Base-by-base conservation (phyloP, 2,329 filamentous ascomycete species). In the Penicillium olsonii region DNA sequence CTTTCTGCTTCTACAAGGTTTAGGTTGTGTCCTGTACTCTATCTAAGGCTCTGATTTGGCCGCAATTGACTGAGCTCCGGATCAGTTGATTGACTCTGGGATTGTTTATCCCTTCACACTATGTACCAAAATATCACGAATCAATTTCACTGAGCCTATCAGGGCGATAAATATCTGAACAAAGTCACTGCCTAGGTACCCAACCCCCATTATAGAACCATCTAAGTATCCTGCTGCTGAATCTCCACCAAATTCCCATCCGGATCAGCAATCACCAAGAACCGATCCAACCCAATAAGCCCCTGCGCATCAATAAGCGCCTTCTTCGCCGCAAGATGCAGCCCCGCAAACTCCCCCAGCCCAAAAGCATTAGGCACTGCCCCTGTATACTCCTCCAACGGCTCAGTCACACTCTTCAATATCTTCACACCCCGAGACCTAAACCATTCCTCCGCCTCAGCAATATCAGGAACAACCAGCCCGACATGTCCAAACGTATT, bases 1-100 rank as follows among this genome's bases (percentile, higher is more conserved):
- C 89, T 1, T 97, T 97, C 66, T 96, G 91, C 75, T 97, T 97
- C 72, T 95, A 96, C 74, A 96, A 96, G 77, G 90, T 95, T 38
- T 94, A 78, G 57, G 7, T 11, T 19, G 2, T 17, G n/a, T 14
- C 10, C 3, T 2, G 4, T 24, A 24, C 22, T 8, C 4, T 8
- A 24, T 8, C 22, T 24, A 8, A 5, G 22, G 4, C 22, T 24
- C 22, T 4, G 8, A 24, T 8, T 24, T 24, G 22, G 22, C 22
- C 22, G 22, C 22, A 24, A 24, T 24, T 24, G 8, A 4, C 22
- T 24, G 22, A 8, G n/a, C n/a, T n/a, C n/a, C n/a, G n/a, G n/a
- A n/a, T n/a, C n/a, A n/a, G n/a, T n/a, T n/a, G n/a, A n/a, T n/a
- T n/a, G n/a, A n/a, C n/a, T n/a, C n/a, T n/a, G n/a, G n/a, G n/a